phyloP scores from a whole-genome alignment of 2,329 filamentous ascomycete species.

The Zymoseptoria passerinii region DNA sequence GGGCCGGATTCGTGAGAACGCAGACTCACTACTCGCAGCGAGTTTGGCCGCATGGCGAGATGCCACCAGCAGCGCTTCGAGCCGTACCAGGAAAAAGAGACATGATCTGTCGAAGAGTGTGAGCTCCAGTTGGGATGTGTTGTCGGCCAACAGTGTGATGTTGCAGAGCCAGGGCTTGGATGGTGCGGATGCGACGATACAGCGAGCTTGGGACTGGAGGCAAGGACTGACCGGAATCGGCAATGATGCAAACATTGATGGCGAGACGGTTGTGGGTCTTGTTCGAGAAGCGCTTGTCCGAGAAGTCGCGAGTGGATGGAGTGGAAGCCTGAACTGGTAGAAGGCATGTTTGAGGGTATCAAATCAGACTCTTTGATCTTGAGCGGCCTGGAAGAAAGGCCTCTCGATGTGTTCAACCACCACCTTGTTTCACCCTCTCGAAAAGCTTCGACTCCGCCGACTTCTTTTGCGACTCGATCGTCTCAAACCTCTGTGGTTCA shows the following conservation, averaged over 20 bases:
- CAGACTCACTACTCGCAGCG: conserved; percentile 21
- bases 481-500: not conserved
- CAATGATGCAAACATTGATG: conserved; percentile 9
- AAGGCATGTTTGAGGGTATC: not conserved
- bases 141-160: conserved; percentile 16
- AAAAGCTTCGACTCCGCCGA: not conserved
- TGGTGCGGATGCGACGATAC: conserved; percentile 1
- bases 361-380: not conserved
- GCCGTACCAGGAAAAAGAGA: conserved; percentile 7
- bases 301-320: conserved; percentile 18
- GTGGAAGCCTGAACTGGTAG: conserved; percentile 14
- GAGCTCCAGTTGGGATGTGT: conserved; percentile 25
- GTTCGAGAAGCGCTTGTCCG: conserved; percentile 14
- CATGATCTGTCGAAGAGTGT: conserved; percentile 15
- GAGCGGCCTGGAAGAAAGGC: not conserved
- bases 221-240: conserved; percentile 13
- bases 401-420: not conserved
- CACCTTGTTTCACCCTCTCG: not conserved
- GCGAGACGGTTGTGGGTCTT: conserved; percentile 10
- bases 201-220: conserved; percentile 19
- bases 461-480: not conserved
- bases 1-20: conserved; percentile 22
- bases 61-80: conserved; percentile 8
- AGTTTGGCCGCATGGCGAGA: conserved; percentile 19
- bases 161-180: not conserved